Evolutionary conservation across 2,329 filamentous ascomycete species (phyloP), one percentile per base, ranked within the genome.

Genomic region (Pleurostoma richardsiae): DNA sequence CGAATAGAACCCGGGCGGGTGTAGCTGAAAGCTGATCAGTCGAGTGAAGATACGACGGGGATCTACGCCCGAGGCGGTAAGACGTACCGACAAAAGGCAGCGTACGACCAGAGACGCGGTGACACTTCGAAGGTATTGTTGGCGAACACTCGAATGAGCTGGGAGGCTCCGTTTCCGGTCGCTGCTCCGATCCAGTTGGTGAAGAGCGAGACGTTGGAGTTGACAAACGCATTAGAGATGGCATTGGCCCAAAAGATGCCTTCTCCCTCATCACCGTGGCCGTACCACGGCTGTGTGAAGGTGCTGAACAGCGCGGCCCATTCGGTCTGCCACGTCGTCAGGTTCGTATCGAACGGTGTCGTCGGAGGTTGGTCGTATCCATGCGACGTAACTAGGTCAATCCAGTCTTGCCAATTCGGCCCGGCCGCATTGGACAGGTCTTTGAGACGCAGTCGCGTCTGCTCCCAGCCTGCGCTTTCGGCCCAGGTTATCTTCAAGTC

Each of bases 281-380:
- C 46, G 30, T 42, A 45, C 42, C 41, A 50, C 27, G 47, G 45
- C 33, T 49, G 45, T 30, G 44, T 41, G 42, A 48, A 50, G 39
- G 31, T 36, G 27, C 46, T 47, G 3, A 45, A 43, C 27, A 50
- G 45, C 10, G 46, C 50, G 6, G 45, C 50, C 50, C 48, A 49
- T 11, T 74, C 70, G 1, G 69, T 72, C 47, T 72, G 61, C 72
- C 71, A 73, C 29, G 65, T 65, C 11, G 59, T 56, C 26, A 62
- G 54, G n/a, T 48, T 58, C 0, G 69, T 73, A 44, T 57, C 56
- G 43, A 73, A 59, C 0, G 65, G 58, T n/a, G 58, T 58, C 30
- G 51, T 58, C 1, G 66, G 64, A 29, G 60, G 58, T 7, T 54
- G 54, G 2, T 63, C 62, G 51, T 71, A 71, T 28, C 65, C 62